Conservation (phyloP, 805 yeast genomes). For the Priceomyces fermenticarens region DNA sequence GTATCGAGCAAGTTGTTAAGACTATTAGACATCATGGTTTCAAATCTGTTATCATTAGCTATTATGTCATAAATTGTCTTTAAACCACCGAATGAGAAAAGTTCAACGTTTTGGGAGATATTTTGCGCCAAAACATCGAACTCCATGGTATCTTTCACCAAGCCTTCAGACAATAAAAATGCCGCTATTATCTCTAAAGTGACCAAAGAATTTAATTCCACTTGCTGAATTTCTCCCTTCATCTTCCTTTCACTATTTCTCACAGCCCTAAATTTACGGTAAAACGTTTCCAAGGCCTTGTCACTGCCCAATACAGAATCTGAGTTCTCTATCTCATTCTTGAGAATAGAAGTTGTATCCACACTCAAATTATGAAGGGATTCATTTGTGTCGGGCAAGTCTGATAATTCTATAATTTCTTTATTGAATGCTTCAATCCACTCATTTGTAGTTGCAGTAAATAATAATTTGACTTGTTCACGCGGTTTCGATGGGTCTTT, state of each 20-base stretch:
- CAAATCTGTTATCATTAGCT: constrained; percentile 11
- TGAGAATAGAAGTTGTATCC: constrained; percentile 1
- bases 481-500: constrained; percentile 10
- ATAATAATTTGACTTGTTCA: constrained; percentile 20
- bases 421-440: constrained; percentile 30
- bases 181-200: constrained; percentile 12
- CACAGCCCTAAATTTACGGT: constrained; percentile 12
- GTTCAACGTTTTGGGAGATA: constrained; percentile 9
- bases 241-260: constrained; percentile 13
- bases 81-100: constrained; percentile 9
- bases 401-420: constrained; percentile 14
- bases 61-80: constrained; percentile 11
- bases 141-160: constrained; percentile 5
- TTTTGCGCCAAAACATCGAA: constrained; percentile 11
- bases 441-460: constrained; percentile 22
- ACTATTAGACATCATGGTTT: constrained; percentile 8
- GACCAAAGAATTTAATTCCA: constrained; percentile 8
- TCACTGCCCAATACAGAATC: background rate
- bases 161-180: constrained; percentile 6
- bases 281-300: constrained; percentile 6
- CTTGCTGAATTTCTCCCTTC: constrained; percentile 9
- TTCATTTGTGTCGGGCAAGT: constrained; percentile 10
- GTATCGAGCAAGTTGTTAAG: constrained; percentile 9
- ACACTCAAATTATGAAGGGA: constrained; percentile 12
- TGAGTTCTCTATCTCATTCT: constrained; percentile 1